These are phyloP conservation scores for Lodderomyces pseudojiufengensis DNA, from an alignment of 1,139 yeast species.

Conservation along the genomic window DNA sequence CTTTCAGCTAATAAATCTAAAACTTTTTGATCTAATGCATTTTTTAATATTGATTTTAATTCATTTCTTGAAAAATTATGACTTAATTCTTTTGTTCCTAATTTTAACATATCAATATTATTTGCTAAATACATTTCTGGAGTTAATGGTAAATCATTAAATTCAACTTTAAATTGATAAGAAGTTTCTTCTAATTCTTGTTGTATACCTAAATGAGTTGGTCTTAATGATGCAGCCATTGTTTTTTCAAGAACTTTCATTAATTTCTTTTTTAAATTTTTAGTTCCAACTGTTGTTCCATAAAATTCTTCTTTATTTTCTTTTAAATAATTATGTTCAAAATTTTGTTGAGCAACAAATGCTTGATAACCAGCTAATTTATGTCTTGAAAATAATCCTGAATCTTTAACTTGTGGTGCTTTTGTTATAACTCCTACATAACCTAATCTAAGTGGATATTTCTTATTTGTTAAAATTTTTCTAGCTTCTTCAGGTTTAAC, in stretches of 20 bases:
- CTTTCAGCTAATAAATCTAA: conserved; percentile 82
- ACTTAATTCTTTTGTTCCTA: conserved; percentile 83
- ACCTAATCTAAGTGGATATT: conserved; percentile 91
- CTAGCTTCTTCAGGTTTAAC: conserved; percentile 76
- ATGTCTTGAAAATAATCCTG: conserved; percentile 32
- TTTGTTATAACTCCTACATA: conserved; percentile 95
- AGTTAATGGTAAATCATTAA: conserved; percentile 88
- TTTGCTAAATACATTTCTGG: conserved; percentile 93
- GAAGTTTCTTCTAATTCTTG: conserved; percentile 92
- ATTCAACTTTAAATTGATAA: conserved; percentile 92
- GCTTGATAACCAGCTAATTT: conserved; percentile 43
- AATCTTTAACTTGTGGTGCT: conserved; percentile 46
- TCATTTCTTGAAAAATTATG: conserved; percentile 81
- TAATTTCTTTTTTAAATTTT: conserved; percentile 69
- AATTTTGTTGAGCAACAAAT: conserved; percentile 59
- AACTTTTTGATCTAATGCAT: conserved; percentile 84
- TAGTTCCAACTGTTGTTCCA: conserved; percentile 75
- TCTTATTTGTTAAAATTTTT: conserved; percentile 64
- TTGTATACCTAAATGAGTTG: conserved; percentile 81
- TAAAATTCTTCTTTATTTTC: conserved; percentile 57
- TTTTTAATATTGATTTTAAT: conserved; percentile 70
- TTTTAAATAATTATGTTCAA: conserved; percentile 57
- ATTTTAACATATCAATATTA: conserved; percentile 81
- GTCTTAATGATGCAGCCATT: conserved; percentile 85
- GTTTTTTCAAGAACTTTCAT: conserved; percentile 85